phyloP scores from a whole-genome alignment of 2,329 filamentous ascomycete genomes.

The Polychaeton citri region DNA sequence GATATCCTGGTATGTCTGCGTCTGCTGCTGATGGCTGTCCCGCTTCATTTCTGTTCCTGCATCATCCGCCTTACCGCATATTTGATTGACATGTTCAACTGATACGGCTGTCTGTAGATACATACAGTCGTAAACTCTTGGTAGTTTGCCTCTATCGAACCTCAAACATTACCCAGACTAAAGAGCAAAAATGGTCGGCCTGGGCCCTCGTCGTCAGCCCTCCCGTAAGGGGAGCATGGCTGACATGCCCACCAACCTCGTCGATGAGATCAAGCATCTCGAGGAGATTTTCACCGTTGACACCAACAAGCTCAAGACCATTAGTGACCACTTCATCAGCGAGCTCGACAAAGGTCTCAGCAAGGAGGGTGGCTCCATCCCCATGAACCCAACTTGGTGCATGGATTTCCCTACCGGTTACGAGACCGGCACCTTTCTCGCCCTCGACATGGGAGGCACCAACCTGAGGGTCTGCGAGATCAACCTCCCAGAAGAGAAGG shows the following conservation, averaged over 20 bases:
- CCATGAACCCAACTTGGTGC: constrained; percentile 97
- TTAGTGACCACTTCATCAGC: constrained; percentile 76
- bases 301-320: constrained; percentile 68
- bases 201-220: constrained; percentile 50
- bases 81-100: no score
- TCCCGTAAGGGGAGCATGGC: constrained; percentile 75
- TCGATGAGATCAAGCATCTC: constrained; percentile 66
- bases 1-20: no score
- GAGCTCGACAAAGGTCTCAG: constrained; percentile 84
- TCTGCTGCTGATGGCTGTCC: no score
- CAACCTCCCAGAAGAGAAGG: constrained; percentile 71
- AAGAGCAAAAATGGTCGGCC: constrained; percentile 45
- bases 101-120: no score
- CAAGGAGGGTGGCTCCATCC: constrained; percentile 83
- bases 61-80: no score
- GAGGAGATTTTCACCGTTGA: constrained; percentile 76
- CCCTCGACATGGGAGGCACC: constrained; percentile 91
- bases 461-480: constrained; percentile 93
- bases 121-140: no score
- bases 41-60: no score
- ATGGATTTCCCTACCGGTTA: constrained; percentile 77
- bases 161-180: constrained; percentile 1
- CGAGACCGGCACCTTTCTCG: constrained; percentile 77
- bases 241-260: constrained; percentile 76
- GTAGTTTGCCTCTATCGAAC: background rate